phyloP scores from a whole-genome alignment of 345 rosid species.

The Firmiana major region DNA sequence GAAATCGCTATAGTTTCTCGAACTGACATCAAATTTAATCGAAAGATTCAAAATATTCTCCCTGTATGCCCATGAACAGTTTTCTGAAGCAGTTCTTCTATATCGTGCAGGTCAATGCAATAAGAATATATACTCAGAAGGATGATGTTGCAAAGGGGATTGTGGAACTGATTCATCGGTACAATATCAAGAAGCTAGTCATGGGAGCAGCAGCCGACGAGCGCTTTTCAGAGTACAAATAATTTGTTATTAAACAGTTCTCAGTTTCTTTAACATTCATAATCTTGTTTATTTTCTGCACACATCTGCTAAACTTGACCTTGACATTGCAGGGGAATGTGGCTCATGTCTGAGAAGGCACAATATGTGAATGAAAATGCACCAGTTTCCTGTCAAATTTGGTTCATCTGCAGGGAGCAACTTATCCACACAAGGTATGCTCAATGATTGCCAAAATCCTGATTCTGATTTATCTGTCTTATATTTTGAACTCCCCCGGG shows the following conservation, averaged over 20 bases:
- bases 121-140: conserved; percentile 40
- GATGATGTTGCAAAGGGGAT: conserved; percentile 59
- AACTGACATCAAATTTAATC: background rate
- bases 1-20: background rate
- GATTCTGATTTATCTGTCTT: background rate
- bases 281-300: background rate
- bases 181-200: conserved; percentile 52
- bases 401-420: conserved; percentile 41
- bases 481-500: background rate
- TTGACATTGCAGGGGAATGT: conserved; percentile 42
- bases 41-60: background rate
- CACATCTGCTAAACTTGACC: background rate
- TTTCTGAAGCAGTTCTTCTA: background rate
- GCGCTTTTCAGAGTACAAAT: conserved; percentile 28
- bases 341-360: conserved; percentile 42
- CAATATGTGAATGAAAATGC: conserved; percentile 30
- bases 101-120: conserved; percentile 39
- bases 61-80: background rate
- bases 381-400: conserved; percentile 35
- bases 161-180: conserved; percentile 52
- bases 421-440: conserved; percentile 39
- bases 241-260: background rate
- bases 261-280: background rate
- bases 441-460: background rate
- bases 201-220: conserved; percentile 55